These are phyloP conservation scores for Coleophoma eucalyptorum DNA, from an alignment of 2,329 filamentous ascomycete species.

Conservation along the genomic window DNA sequence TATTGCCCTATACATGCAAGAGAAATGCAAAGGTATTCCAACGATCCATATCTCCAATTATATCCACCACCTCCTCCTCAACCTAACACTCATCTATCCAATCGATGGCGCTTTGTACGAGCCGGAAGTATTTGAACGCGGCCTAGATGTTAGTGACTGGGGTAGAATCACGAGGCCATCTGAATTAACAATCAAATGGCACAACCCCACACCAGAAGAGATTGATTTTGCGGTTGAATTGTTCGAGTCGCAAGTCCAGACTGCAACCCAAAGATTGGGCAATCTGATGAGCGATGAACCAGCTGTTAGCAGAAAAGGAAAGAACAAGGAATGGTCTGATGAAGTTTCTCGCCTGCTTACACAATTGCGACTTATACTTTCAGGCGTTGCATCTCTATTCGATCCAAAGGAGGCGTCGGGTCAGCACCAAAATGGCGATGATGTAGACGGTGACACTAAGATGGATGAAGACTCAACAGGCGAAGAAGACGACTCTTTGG, in stretches of 20 bases:
- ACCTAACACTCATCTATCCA: conserved; percentile 90
- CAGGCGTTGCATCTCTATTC: conserved; percentile 86
- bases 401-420: conserved; percentile 71
- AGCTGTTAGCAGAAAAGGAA: conserved; percentile 84
- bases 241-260: conserved; percentile 78
- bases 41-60: conserved; percentile 97
- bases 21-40: conserved; percentile 87
- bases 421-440: conserved; percentile 38
- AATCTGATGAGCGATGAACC: conserved; percentile 79
- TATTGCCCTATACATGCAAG: conserved; percentile 94
- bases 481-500: conserved; percentile 52
- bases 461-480: conserved; percentile 38
- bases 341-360: conserved; percentile 89
- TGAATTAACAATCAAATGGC: conserved; percentile 85
- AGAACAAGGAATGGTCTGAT: conserved; percentile 98
- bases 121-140: conserved; percentile 64
- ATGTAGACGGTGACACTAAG: conserved; percentile 38
- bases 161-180: conserved; percentile 71
- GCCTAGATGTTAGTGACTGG: conserved; percentile 79
- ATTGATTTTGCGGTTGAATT: conserved; percentile 85
- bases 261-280: conserved; percentile 70
- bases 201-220: conserved; percentile 75
- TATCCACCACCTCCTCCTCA: conserved; percentile 92
- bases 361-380: conserved; percentile 82
- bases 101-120: conserved; percentile 88